Conservation (phyloP, 495 filamentous ascomycete species). For the Podospora appendiculata region DNA sequence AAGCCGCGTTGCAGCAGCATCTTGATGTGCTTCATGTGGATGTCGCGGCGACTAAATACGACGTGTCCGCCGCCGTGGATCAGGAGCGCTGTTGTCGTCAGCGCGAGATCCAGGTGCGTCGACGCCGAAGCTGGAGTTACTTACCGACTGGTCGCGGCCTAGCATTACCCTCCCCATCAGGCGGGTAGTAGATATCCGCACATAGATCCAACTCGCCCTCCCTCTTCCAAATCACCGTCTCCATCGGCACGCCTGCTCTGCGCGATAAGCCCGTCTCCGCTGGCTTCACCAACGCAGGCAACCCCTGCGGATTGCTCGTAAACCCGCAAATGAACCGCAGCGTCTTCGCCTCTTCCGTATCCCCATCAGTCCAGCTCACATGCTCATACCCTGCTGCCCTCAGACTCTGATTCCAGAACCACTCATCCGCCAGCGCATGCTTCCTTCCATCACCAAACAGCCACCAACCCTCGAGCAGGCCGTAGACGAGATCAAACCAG, state of each 20-base stretch:
- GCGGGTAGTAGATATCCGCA: slow-evolving; percentile 40
- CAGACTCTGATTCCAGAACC: slow-evolving; percentile 33
- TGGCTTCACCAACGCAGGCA: background rate
- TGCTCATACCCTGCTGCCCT: slow-evolving; percentile 34
- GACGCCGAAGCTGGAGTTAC: too few relatives aligned
- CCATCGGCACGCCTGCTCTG: background rate
- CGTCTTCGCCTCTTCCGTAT: slow-evolving; percentile 23
- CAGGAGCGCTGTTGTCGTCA: slow-evolving; percentile 39
- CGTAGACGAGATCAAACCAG: slow-evolving; percentile 44
- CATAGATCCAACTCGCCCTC: slow-evolving; percentile 18
- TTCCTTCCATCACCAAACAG: slow-evolving; percentile 38
- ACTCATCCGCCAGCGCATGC: slow-evolving; percentile 33
- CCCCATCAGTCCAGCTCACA: slow-evolving; percentile 38
- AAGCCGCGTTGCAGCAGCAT: slow-evolving; percentile 33
- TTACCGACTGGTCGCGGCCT: background rate
- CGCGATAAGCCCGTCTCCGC: too few relatives aligned
- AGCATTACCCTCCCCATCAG: background rate
- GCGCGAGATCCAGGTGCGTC: too few relatives aligned
- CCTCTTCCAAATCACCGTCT: slow-evolving; percentile 28
- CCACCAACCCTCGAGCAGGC: slow-evolving; percentile 50
- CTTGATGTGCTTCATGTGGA: slow-evolving; percentile 33
- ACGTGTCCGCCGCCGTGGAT: slow-evolving; percentile 51
- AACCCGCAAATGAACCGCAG: slow-evolving; percentile 1
- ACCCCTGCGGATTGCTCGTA: background rate
- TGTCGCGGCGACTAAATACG: slow-evolving; percentile 36